Evolutionary conservation across 495 filamentous ascomycete species (phyloP), one percentile per base, ranked within the genome.

Genomic region (Penicillium arizonense): DNA sequence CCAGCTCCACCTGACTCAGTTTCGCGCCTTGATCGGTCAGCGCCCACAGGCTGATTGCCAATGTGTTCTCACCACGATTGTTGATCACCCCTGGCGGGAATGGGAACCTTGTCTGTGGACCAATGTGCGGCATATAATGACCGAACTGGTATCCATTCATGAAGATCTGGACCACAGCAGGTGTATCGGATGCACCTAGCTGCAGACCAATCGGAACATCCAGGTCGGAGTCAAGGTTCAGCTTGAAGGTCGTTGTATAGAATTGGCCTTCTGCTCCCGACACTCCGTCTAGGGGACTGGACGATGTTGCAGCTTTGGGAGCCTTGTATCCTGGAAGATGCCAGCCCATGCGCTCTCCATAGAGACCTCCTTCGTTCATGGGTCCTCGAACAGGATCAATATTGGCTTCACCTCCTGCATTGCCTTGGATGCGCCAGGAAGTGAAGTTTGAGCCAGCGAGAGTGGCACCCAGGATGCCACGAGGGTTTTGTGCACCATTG

Each of bases 391-490:
- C 68, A 3, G 75, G 73, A 51, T 93, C 88, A 8, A 68, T 51
- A 62, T 87, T 88, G 13, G 78, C 56, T 52, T 89, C 85, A 10
- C 89, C 89, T 21, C 83, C 84, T 0, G 89, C 72, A 48, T 90
- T 91, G 8, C 88, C 88, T 11, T 85, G 86, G 13, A 92, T 69
- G 64, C 86, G 88, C 88, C 88, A 91, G 12, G 75, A 77, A 4
- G 84, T 68, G 47, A 68, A 76, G 20, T 73, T 46, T 48, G 71
- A 72, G n/a, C 74, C 72, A 5, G 66, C 61, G 14, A 81, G 63
- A 0, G 61, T 60, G 39, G 84, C 87, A 44, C 80, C 72, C 1
- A 88, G 57, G 32, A 90, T 83, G 6, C 88, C 87, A n/a, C 87
- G 79, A 5, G 87, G 86, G 41, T 75, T 73, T 62, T 89, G 88